Evolutionary conservation across 2,329 filamentous ascomycete genomes (phyloP), one percentile per base, ranked within the genome.

Genomic region (Meredithiella fracta): DNA sequence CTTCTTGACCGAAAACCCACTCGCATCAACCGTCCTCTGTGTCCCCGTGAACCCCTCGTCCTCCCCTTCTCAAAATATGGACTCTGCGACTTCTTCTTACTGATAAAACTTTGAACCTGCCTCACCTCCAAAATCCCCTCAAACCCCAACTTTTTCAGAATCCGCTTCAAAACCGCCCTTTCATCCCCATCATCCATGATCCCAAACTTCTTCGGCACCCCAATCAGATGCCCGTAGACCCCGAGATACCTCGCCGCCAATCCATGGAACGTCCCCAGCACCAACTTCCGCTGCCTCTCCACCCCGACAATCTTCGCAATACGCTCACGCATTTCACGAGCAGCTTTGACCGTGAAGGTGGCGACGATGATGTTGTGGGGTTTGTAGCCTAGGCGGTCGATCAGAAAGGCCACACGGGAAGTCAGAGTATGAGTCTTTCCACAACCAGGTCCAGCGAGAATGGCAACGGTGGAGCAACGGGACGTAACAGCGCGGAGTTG

Each of bases 371-470:
- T 82, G 70, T 96, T 88, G 70, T 85, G 81, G 64, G 91, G 91
- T 57, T 80, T 77, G 62, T 87, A 79, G 44, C 82, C 79, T 62
- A 79, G 72, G 63, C 85, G 74, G 53, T 83, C 78, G 55, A 96
- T 77, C 29, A 96, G 79, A 75, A 91, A 94, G 62, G 90, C 90
- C 58, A 96, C 88, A 60, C 92, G 85, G 47, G 90, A 87, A 0
- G 90, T 95, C 55, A 98, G 75, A 0, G 92, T 97, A 68, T 96
- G 94, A 14, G 91, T 98, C 69, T 98, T 97, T 20, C 92, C 91
- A 59, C 79, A 83, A 17, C 81, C 82, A 2, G 79, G 82, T 0
- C 80, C 80, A 40, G 82, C 82, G 47, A 85, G 69, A 56, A 85
- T 85, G 51, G 82, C 81, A 17, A 85, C 76, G 0, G 77, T 80